Base-by-base conservation (phyloP, 306 rosid genomes). In the Prunus padus region DNA sequence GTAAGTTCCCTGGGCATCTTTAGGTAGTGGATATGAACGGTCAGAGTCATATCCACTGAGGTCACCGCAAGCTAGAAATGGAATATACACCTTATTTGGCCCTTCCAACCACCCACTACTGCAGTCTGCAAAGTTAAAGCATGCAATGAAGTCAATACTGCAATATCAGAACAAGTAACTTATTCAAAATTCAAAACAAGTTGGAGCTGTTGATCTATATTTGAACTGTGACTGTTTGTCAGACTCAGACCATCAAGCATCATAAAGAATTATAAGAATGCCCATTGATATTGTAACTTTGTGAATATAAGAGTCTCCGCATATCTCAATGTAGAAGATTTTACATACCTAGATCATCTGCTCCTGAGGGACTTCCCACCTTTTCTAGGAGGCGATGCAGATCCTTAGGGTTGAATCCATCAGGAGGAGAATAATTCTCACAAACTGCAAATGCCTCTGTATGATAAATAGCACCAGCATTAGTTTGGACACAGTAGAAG, bases 381-480 rank as follows among this genome's bases (percentile, higher is more conserved):
- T 88, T 92, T 86, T 90, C 97, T 79, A 95, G 90, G 66, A 95
- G 87, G 80, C 84, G 91, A 81, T 89, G 87, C 56, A 95, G 90
- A 85, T 95, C 97, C 81, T 87, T 84, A 1, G 96, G 96, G 77
- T 89, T 83, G 88, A 95, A 95, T 76, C 96, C 97, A 81, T 87
- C 96, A 0, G 97, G 97, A 84, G 99, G 97, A 51, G 93, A 88
- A 82, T 92, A 96, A 79, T 96, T 90, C 83, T 92, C 98, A 40
- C 98, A 96, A 61, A 96, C 94, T 69, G 98, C 99, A 88, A 96
- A 96, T 54, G 99, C 97, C 89, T 96, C 98, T 92, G 96, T 57
- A 84, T n/a, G 80, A 44, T 4, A 11, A 26, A 77, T 69, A 47
- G 31, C 9, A 25, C 1, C 64, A 74, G 72, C 62, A 77, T 74